Base-by-base conservation (phyloP, 2,329 filamentous ascomycete species). In the Cladosporium colombiae region DNA sequence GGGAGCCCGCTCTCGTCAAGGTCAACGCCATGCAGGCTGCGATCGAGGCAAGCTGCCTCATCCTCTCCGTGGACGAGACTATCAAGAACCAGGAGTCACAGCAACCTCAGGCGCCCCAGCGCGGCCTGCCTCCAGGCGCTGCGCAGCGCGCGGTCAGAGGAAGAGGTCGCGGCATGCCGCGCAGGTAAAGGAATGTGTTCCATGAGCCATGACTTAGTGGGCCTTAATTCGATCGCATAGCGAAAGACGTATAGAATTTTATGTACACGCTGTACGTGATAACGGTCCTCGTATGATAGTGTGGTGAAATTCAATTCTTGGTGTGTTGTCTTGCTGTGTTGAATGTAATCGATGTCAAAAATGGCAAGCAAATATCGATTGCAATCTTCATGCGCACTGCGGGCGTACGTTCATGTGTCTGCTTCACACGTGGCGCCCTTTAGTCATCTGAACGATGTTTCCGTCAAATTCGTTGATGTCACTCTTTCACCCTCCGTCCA, bases 1-100 rank as follows among this genome's bases (percentile, higher is more conserved):
- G 95, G 95, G 95, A 99, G 82, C 95, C 95, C 6, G 91, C 91
- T 57, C 83, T 98, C 70, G 91, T 99, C 77, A 99, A 99, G 88
- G 85, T 96, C 79, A 99, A 99, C 79, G 95, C 95, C 71, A 90
- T 99, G 70, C 93, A 97, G 82, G 94, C 95, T 23, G 95, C 95
- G 61, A 93, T 93, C 35, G 95, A 99, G 82, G 95, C 95, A 25
- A 91, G 91, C 72, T 99, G 95, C 82, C 82, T 99, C 82, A 98
- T 99, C 72, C 82, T 99, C 74, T 91, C 92, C 73, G 95, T 99
- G 65, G 95, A 99, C 77, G 95, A 99, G 87, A 99, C 95, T 37
- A 98, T 99, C 81, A 93, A 72, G 81, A 99, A 99, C 81, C 92
- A 99, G 83, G 93, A 98, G 83, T 96, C 92, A 74, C 86, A 89